Percentiles rank a stretch among this genome's conserved stretches.
phyloP scores from a whole-genome alignment of 2,329 filamentous ascomycete species.

The Ophiostoma perfectum region DNA sequence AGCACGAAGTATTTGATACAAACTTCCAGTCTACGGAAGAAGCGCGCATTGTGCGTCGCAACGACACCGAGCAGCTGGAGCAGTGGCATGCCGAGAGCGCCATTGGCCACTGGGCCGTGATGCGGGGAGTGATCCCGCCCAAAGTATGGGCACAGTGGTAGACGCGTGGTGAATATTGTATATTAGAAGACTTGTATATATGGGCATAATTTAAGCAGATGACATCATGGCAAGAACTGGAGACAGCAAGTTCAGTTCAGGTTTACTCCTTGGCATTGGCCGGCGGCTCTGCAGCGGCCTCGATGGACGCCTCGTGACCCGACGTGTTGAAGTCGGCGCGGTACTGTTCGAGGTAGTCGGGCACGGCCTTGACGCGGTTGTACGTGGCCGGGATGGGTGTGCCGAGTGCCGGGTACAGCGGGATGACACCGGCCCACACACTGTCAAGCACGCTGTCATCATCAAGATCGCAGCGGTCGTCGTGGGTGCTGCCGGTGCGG shows the following conservation, averaged over 20 bases:
- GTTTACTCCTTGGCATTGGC: conserved; percentile 5
- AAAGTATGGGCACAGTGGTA: conserved; percentile 85
- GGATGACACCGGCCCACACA: conserved; percentile 54
- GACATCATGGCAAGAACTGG: not conserved
- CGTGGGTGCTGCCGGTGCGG: conserved; percentile 57
- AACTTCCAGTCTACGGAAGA: conserved; percentile 44
- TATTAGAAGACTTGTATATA: not conserved
- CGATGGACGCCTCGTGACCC: conserved; percentile 27
- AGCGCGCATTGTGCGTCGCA: conserved; percentile 52
- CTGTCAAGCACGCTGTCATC: conserved; percentile 38
- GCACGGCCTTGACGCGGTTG: conserved; percentile 55
- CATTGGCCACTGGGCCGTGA: conserved; percentile 82
- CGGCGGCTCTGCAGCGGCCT: conserved; percentile 25
- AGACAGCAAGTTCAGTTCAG: not conserved
- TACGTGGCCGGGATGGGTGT: conserved; percentile 55
- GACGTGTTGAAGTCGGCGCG: conserved; percentile 36
- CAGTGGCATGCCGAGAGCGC: conserved; percentile 72
- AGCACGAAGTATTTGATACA: conserved; percentile 58
- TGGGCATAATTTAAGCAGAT: not conserved
- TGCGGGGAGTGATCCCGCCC: conserved; percentile 75
- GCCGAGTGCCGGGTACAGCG: conserved; percentile 60
- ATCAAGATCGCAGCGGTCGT: conserved; percentile 46
- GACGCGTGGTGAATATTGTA: not conserved
- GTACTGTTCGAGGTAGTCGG: conserved; percentile 53
- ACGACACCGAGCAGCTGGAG: conserved; percentile 61